Evolutionary conservation across 768 basidiomycete species (phyloP), one percentile per base, ranked within the genome.

Genomic region (Polyporus arcularius): DNA sequence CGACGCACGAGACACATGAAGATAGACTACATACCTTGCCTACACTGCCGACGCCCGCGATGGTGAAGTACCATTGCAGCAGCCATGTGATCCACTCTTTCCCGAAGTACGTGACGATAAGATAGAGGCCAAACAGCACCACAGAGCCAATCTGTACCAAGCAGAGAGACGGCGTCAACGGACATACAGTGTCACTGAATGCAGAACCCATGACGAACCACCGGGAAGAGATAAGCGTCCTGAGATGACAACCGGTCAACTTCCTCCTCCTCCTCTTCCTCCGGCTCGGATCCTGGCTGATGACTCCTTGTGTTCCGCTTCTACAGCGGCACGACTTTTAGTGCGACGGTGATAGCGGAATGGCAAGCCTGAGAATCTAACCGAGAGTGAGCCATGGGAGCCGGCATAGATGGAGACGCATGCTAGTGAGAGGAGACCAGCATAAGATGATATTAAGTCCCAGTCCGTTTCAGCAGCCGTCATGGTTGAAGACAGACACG

Each of bases 81-180:
- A 94, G 65, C 80, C 82, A 83, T 73, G 96, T 96, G 58, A 96
- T 85, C 88, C 91, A 92, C 59, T 86, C 85, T 65, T 82, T 85
- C 35, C 92, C 92, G 54, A 90, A 74, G 71, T 87, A 93, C 68
- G 85, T 88, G 57, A 96, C 80, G 30, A 90, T 72, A 56, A 82
- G 62, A 67, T 89, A 95, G 62, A 94, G 71, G 4, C 86, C 83
- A 64, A 91, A 76, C 32, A 96, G 77, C 35, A 81, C 81, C 6
- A 78, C 78, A 1, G 91, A 92, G 4, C 90, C 93, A 60, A 89
- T 74, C 89, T 91, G 45, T 14, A 43, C 3, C 49, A 45, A 40
- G 9, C 15, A 39, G 55, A 49, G 39, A 26, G 51, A 56, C 32
- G 28, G 35, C 49, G 45, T 48, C 55, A 35, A 35, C 11, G 35